phyloP scores from a whole-genome alignment of 192 early-diverging fungal species.

The Entomortierella lignicola region DNA sequence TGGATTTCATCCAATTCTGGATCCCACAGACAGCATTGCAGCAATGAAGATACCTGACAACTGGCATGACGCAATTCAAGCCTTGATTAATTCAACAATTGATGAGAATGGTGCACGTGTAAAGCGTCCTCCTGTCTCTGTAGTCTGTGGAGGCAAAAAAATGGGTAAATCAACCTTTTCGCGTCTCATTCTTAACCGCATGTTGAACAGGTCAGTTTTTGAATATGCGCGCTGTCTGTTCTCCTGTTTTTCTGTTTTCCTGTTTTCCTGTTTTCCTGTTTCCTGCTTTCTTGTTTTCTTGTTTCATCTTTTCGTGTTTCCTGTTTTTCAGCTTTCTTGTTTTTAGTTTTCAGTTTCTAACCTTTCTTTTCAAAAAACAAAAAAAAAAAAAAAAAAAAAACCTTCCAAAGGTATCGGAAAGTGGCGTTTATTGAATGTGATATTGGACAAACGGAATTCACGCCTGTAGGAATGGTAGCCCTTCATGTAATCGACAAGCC shows the following conservation, averaged over 20 bases:
- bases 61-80: constrained; percentile 29
- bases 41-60: constrained; percentile 21
- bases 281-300: too few species aligned
- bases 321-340: too few species aligned
- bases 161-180: constrained; percentile 93
- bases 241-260: too few species aligned
- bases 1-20: constrained; percentile 66
- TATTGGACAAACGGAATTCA: constrained; percentile 91
- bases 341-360: too few species aligned
- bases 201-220: constrained; percentile 71
- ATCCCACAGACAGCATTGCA: constrained; percentile 22
- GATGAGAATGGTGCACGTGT: constrained; percentile 24
- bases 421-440: constrained; percentile 93
- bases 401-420: constrained; percentile 63
- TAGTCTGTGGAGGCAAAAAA: constrained; percentile 82
- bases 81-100: constrained; percentile 14
- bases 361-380: too few species aligned
- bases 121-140: constrained; percentile 60
- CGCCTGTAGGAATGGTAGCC: constrained; percentile 82
- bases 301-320: too few species aligned
- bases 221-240: too few species aligned
- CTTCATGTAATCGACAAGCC: constrained; percentile 79
- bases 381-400: too few species aligned
- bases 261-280: too few species aligned
- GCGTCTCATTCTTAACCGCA: constrained; percentile 79